Percentiles rank a stretch among this genome's conserved stretches.
Conservation (phyloP, 2,329 filamentous ascomycete species). For the Aspergillus caelatus region DNA sequence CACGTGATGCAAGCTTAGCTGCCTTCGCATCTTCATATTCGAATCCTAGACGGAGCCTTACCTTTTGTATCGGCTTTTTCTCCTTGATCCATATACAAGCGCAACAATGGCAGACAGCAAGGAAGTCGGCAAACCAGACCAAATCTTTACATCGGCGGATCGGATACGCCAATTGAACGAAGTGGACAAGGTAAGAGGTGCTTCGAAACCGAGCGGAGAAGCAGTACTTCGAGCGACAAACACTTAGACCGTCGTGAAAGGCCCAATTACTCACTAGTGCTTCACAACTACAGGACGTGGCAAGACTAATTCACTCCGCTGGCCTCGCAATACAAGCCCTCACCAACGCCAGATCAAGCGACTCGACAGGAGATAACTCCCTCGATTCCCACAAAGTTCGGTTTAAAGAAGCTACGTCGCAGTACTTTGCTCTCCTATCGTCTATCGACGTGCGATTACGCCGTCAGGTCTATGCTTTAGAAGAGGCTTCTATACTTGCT, state of each 20-base stretch:
- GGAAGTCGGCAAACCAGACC: conserved; percentile 26
- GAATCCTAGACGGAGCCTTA: neutral
- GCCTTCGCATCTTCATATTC: neutral
- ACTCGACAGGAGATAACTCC: conserved; percentile 40
- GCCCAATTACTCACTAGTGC: neutral
- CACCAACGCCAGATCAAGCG: conserved; percentile 51
- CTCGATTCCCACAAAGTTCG: conserved; percentile 61
- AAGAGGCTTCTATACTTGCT: conserved; percentile 75
- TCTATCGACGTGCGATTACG: conserved; percentile 74
- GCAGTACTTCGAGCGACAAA: neutral
- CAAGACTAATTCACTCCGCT: conserved; percentile 60
- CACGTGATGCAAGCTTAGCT: conserved; percentile 17
- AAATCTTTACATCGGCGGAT: conserved; percentile 69
- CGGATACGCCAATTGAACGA: conserved; percentile 79
- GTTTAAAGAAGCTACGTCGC: conserved; percentile 57
- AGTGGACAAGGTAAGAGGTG: conserved; percentile 66
- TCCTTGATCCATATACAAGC: neutral
- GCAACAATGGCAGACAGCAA: conserved; percentile 28
- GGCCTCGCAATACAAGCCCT: conserved; percentile 67
- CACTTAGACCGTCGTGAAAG: neutral
- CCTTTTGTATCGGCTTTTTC: neutral
- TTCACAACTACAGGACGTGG: conserved; percentile 47
- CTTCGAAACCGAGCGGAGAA: conserved; percentile 1
- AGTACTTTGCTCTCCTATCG: conserved; percentile 74
- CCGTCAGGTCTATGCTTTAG: conserved; percentile 74